Conservation (phyloP, 2,329 filamentous ascomycete genomes). For the Capronia epimyces region DNA sequence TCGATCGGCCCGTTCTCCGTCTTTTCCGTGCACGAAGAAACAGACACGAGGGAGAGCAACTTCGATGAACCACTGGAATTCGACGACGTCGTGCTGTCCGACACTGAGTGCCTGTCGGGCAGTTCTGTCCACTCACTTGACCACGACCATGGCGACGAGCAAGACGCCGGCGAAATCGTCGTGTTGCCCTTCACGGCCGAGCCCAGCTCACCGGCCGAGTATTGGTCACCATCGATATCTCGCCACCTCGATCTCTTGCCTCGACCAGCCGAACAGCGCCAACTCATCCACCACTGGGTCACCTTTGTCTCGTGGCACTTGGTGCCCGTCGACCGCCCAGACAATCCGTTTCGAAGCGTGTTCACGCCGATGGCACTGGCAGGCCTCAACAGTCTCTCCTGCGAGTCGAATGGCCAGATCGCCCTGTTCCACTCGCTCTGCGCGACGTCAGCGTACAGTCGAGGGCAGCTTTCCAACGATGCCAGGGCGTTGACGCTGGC, state of each 20-base stretch:
- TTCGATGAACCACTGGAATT: not conserved
- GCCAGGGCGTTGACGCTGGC: conserved; percentile 31
- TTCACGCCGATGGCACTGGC: conserved; percentile 26
- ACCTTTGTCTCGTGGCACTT: conserved; percentile 32
- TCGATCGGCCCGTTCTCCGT: conserved; percentile 20
- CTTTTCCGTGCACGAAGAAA: not conserved
- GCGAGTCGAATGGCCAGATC: conserved; percentile 29
- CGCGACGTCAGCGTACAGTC: conserved; percentile 31
- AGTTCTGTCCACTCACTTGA: too few relatives aligned
- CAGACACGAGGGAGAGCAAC: not conserved
- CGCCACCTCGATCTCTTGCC: conserved; percentile 23
- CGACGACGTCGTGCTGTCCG: not conserved
- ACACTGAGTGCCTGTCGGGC: not conserved
- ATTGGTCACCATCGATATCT: not conserved
- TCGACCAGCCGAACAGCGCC: conserved; percentile 16
- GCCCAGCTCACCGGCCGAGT: not conserved
- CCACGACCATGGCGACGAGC: too few relatives aligned
- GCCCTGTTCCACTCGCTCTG: conserved; percentile 33
- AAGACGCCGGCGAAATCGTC: not conserved
- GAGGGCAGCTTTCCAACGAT: conserved; percentile 28
- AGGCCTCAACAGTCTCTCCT: conserved; percentile 12
- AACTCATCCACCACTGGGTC: conserved; percentile 33
- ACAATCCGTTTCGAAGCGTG: conserved; percentile 32
- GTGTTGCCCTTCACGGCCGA: not conserved
- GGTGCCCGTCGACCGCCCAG: conserved; percentile 30